Base-by-base conservation (phyloP, 148 eudicot species). In the Dianthus caryophyllus region DNA sequence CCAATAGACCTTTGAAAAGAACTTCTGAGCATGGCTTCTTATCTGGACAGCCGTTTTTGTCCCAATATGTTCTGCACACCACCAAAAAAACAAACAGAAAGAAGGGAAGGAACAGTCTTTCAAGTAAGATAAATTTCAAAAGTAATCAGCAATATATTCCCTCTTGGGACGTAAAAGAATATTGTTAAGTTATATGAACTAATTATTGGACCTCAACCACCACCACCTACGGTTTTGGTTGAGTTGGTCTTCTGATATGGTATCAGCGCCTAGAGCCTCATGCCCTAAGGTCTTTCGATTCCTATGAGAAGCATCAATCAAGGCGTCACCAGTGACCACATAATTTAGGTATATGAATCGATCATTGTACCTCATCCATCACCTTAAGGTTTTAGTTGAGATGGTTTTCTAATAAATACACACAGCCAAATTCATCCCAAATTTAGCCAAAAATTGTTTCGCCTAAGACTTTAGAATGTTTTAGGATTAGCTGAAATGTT, bases 31-130 rank as follows among this genome's bases (percentile, higher is more conserved):
- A 84, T 92, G 98, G 78, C 98, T 92, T 84, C 98, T 84, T 67
- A 92, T 92, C 86, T 92, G 98, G 85, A 92, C 98, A 77, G 98
- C 98, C 50, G 98, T 92, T 86, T 92, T 92, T 63, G 98, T 87
- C 71, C 98, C 96, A 69, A 92, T 82, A 76, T 92, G 96, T 79
- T 92, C 98, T 92, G 89, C 79, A 68, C 70, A 77, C 46, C 79
- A 80, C 71, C 82, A 83, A 66, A 72, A n/a, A 15, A 71, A 29
- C 52, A 77, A 80, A 74, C 18, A 67, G 51, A 68, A 66, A 56
- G 63, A 60, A 60, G 47, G 73, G 75, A 67, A 64, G 73, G 74
- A 68, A 70, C 33, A 80, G 64, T 72, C 77, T 78, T 70, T 74
- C 80, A 76, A 78, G 83, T 79, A 74, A 83, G 82, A 76, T 51